These are phyloP conservation scores for Talaromyces borbonicus DNA, from an alignment of 495 filamentous ascomycete species.

Conservation along the genomic window DNA sequence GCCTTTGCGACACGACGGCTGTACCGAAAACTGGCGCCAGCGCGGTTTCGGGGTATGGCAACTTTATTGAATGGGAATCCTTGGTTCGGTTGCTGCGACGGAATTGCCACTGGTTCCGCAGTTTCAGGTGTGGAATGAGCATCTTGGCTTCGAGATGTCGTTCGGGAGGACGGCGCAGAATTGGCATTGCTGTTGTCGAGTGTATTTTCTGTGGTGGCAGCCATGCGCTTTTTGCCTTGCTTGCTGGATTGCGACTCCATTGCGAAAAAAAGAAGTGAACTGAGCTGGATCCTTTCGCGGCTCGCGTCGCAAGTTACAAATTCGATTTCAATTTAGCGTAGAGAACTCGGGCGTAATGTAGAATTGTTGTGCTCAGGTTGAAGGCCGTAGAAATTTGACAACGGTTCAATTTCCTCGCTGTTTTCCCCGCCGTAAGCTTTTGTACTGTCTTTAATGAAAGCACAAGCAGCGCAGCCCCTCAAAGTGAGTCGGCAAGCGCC, in stretches of 20 bases:
- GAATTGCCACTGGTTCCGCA: neutral
- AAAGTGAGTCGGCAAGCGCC: too few species aligned
- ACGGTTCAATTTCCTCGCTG: too few species aligned
- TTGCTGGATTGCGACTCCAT: neutral
- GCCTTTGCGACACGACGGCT: constrained; percentile 42
- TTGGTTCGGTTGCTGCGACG: neutral
- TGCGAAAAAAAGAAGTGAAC: too few species aligned
- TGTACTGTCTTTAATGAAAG: too few species aligned
- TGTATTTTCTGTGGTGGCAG: neutral
- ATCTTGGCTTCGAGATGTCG: constrained; percentile 4
- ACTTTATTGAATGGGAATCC: constrained; percentile 25
- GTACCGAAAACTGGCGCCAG: constrained; percentile 23
- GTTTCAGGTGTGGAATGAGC: constrained; percentile 2
- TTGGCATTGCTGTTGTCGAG: neutral
- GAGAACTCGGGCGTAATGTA: too few species aligned
- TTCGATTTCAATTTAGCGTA: too few species aligned
- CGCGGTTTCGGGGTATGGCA: constrained; percentile 36
- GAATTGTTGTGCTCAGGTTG: too few species aligned
- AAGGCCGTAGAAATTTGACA: too few species aligned
- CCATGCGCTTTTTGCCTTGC: neutral
- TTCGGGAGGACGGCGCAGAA: neutral
- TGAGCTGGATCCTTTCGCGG: too few species aligned
- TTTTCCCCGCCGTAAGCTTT: too few species aligned
- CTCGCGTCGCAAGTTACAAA: too few species aligned
- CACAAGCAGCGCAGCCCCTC: too few species aligned